A percentile compares a stretch with the other conserved stretches of the same genome.
Conservation (phyloP, 73 alveolate species). For the Tetrahymena thermophila region DNA sequence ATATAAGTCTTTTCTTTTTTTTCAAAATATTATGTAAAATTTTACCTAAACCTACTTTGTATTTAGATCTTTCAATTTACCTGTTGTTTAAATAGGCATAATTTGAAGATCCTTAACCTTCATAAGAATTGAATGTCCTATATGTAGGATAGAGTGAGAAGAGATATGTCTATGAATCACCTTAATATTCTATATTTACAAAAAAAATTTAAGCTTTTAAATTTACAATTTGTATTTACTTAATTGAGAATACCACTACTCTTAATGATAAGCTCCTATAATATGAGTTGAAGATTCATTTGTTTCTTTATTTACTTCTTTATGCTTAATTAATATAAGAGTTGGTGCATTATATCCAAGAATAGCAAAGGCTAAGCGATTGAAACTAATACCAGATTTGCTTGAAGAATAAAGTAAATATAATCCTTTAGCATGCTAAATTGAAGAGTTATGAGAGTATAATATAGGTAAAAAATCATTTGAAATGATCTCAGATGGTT, state of each 20-base stretch:
- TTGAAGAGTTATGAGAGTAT: neutral
- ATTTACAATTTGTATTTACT: neutral
- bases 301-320: neutral
- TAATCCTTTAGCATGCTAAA: neutral
- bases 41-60: conserved; percentile 30
- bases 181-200: neutral
- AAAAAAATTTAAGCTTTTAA: neutral
- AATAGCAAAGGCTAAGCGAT: conserved; percentile 22
- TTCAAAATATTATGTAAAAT: neutral
- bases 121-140: neutral
- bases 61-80: conserved; percentile 38
- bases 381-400: conserved; percentile 30
- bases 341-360: conserved; percentile 39
- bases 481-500: neutral
- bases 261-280: conserved; percentile 33
- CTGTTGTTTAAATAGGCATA: conserved; percentile 22
- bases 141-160: conserved; percentile 22
- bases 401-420: neutral
- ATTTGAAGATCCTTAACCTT: neutral
- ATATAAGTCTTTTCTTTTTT: neutral
- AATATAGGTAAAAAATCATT: neutral
- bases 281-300: neutral
- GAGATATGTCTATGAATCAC: conserved; percentile 22
- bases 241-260: conserved; percentile 4
- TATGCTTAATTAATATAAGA: neutral